Conservation (phyloP, 805 yeast species). For the Lipomyces yamanashiensis region DNA sequence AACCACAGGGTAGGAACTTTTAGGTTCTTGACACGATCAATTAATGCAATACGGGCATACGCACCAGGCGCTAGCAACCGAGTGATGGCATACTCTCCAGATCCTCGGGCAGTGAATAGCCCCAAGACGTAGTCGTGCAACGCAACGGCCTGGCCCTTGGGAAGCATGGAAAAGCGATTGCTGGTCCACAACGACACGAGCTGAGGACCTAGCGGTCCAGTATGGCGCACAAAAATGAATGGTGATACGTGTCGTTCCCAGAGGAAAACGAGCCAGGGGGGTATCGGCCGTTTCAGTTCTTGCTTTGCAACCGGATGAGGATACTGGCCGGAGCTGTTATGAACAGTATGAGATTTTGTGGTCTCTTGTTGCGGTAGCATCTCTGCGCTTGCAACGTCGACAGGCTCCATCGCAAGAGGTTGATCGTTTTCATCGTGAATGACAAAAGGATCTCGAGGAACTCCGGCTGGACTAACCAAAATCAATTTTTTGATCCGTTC, state of each 20-base stretch:
- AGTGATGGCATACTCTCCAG: constrained; percentile 90
- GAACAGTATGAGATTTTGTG: constrained; percentile 21
- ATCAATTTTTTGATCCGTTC: constrained; percentile 66
- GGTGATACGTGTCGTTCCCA: constrained; percentile 93
- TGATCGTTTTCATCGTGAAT: constrained; percentile 19
- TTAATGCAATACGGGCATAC: constrained; percentile 76
- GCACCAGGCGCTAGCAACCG: constrained; percentile 91
- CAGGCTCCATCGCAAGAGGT: neutral
- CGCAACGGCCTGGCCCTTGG: constrained; percentile 51
- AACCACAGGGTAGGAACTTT: constrained; percentile 75
- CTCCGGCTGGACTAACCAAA: constrained; percentile 91
- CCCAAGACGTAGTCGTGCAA: constrained; percentile 82
- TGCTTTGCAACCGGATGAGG: constrained; percentile 24
- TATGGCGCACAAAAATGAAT: constrained; percentile 71
- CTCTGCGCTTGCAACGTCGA: constrained; percentile 9
- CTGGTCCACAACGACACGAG: constrained; percentile 89
- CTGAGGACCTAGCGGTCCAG: constrained; percentile 84
- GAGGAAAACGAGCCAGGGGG: constrained; percentile 74
- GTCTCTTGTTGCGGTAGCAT: constrained; percentile 9
- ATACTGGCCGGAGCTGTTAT: constrained; percentile 29
- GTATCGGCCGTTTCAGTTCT: constrained; percentile 53
- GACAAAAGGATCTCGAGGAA: constrained; percentile 49
- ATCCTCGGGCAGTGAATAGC: constrained; percentile 83
- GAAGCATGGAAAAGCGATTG: constrained; percentile 71
- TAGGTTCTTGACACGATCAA: constrained; percentile 55